These are phyloP conservation scores for Ophidiomyces ophidiicola DNA, from an alignment of 2,329 filamentous ascomycete genomes.

Conservation along the genomic window DNA sequence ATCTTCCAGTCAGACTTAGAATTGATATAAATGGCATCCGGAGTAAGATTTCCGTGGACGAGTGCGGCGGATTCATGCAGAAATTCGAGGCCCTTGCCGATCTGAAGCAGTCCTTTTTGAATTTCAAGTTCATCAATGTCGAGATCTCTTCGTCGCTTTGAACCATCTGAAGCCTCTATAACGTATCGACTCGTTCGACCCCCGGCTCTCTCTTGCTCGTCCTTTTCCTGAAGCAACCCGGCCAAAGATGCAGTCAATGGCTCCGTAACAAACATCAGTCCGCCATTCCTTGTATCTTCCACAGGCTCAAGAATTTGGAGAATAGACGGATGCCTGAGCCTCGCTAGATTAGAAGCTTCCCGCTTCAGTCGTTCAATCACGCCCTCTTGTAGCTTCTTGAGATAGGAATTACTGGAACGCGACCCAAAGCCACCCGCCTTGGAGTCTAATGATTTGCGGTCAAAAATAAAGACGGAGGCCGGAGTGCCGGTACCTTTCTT, in stretches of 20 bases:
- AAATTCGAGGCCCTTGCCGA: constrained; percentile 90
- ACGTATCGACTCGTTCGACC: constrained; percentile 67
- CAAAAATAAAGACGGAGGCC: constrained; percentile 89
- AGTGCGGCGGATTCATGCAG: constrained; percentile 88
- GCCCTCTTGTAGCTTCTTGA: constrained; percentile 76
- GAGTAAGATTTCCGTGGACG: constrained; percentile 87
- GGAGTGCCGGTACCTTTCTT: constrained; percentile 86
- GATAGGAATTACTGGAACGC: constrained; percentile 50
- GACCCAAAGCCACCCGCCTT: constrained; percentile 50
- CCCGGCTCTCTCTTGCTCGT: constrained; percentile 64
- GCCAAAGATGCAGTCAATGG: constrained; percentile 79
- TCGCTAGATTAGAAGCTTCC: constrained; percentile 78
- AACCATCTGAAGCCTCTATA: constrained; percentile 64
- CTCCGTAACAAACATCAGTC: constrained; percentile 92
- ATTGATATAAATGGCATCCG: constrained; percentile 87
- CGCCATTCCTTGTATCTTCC: constrained; percentile 82
- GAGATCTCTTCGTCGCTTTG: constrained; percentile 60
- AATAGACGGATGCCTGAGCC: constrained; percentile 79
- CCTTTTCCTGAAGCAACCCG: constrained; percentile 71
- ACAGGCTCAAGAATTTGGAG: constrained; percentile 89
- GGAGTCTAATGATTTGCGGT: constrained; percentile 70
- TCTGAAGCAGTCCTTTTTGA: constrained; percentile 85
- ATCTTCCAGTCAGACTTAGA: constrained; percentile 99
- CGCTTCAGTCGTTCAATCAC: constrained; percentile 83
- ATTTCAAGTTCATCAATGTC: constrained; percentile 97